Conservation (phyloP, 164 flowering plant genomes). For the Cinnamomum chago region DNA sequence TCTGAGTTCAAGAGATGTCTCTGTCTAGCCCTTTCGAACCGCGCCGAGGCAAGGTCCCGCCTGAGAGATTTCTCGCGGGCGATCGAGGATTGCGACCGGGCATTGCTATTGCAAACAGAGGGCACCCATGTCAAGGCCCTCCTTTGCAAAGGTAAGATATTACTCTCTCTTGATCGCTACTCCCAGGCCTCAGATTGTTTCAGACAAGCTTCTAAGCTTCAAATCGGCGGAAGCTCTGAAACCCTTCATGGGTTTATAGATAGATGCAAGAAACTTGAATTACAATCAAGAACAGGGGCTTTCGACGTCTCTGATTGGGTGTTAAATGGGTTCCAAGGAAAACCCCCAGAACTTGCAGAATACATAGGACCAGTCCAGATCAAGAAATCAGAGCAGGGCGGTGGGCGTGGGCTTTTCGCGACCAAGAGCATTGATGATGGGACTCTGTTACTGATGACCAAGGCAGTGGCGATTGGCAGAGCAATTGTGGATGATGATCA, state of each 20-base stretch:
- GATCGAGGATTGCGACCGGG: constrained; percentile 60
- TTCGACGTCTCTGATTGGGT: constrained; percentile 89
- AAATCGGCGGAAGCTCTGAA: constrained; percentile 36
- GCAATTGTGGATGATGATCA: constrained; percentile 54
- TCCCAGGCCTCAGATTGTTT: constrained; percentile 59
- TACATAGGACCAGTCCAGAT: constrained; percentile 64
- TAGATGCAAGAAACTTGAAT: constrained; percentile 66
- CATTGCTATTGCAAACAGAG: constrained; percentile 52
- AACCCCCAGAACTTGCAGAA: constrained; percentile 66
- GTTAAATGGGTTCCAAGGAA: constrained; percentile 49
- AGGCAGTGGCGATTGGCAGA: constrained; percentile 71
- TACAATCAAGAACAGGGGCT: constrained; percentile 55
- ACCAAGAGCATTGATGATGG: constrained; percentile 66
- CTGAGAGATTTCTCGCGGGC: constrained; percentile 41
- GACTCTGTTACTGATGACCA: constrained; percentile 57
- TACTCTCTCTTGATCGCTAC: constrained; percentile 53
- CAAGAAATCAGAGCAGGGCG: constrained; percentile 52
- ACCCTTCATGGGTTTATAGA: constrained; percentile 48
- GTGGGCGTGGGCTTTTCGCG: constrained; percentile 63
- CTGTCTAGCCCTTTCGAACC: constrained; percentile 66
- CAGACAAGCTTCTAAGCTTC: constrained; percentile 47
- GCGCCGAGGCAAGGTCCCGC: constrained; percentile 62
- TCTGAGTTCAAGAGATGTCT: constrained; percentile 56
- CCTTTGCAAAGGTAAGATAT: constrained; percentile 74
- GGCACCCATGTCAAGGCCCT: constrained; percentile 70